Evolutionary conservation across 768 basidiomycete species (phyloP), one percentile per base, ranked within the genome.

Genomic region (Pulveroboletus sp.): DNA sequence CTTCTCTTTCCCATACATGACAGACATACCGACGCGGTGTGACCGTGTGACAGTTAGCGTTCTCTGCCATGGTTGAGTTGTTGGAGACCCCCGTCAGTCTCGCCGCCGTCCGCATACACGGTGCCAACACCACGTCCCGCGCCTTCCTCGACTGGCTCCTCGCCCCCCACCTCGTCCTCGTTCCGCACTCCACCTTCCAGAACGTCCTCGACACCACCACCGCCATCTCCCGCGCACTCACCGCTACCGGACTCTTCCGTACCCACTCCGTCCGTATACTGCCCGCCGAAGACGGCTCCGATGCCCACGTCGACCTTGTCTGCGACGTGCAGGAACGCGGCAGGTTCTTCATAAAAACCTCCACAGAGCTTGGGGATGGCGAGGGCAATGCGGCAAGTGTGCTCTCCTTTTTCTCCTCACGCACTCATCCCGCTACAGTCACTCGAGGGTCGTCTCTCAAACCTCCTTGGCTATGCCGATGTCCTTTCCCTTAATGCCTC

Each of bases 391-490:
- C 92, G n/a, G 93, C 93, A 63, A 63, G 90, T 78, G 6, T 46
- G 0, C 21, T 28, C 40, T 47, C 46, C 48, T 42, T 6, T 27
- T 18, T 39, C 30, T 28, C 8, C 45, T 32, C 15, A 27, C 32
- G 10, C 18, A 21, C 59, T 53, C 46, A 51, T 47, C 2, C 26
- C 7, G 8, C 1, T 8, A 0, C 52, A 86, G 93, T 87, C 85
- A 47, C 79, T 86, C 36, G 89, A 86, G 6, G 92, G 81, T 7
- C 82, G 87, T 44, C 69, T 97, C 36, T 78, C 89, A 12, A 98
- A 98, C 67, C 79, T 87, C 5, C 87, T 98, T 57, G 95, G 95
- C 24, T 89, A 92, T 7, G 95, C 87, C 14, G 95, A 99, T 68
- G 80, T 81, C 0, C 73, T 98, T 43, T 86, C 91, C 60, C 90